These are phyloP conservation scores for Alternaria postmessia DNA, from an alignment of 2,329 filamentous ascomycete species.

Conservation along the genomic window DNA sequence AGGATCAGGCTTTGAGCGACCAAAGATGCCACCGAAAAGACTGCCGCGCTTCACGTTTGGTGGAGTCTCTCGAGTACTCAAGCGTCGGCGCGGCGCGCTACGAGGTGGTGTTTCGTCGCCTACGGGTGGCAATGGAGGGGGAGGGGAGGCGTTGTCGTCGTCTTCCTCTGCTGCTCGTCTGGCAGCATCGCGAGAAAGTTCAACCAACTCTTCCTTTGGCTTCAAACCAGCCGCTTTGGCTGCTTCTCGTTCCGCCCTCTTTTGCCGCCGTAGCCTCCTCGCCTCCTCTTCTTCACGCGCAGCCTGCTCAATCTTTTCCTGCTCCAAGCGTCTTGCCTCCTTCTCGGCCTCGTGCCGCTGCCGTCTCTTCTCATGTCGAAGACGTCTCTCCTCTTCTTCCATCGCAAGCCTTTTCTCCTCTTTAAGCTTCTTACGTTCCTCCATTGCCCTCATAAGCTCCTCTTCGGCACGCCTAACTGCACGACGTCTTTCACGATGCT, in stretches of 20 bases:
- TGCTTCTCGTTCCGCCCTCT: slow-evolving; percentile 38
- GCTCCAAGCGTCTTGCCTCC: slow-evolving; percentile 26
- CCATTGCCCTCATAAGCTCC: slow-evolving; percentile 28
- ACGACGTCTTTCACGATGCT: slow-evolving; percentile 40
- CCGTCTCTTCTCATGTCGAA: slow-evolving; percentile 38
- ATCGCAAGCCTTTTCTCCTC: slow-evolving; percentile 31
- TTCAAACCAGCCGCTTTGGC: slow-evolving; percentile 26
- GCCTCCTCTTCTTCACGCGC: slow-evolving; percentile 38
- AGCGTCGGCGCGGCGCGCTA: slow-evolving; percentile 31
- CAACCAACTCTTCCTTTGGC: slow-evolving; percentile 22
- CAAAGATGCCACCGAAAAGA: slow-evolving; percentile 43
- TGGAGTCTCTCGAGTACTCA: slow-evolving; percentile 39
- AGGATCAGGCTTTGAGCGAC: slow-evolving; percentile 44
- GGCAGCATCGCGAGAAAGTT: slow-evolving; percentile 37
- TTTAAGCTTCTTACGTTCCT: slow-evolving; percentile 28
- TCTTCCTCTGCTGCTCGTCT: slow-evolving; percentile 28
- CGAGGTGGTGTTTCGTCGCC: slow-evolving; percentile 32
- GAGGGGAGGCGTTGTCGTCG: slow-evolving; percentile 14
- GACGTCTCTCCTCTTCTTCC: slow-evolving; percentile 40
- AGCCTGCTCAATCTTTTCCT: slow-evolving; percentile 23
- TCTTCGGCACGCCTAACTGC: slow-evolving; percentile 36
- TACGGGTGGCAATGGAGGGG: slow-evolving; percentile 25
- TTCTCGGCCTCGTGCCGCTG: slow-evolving; percentile 39
- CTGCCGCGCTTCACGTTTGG: slow-evolving; percentile 38
- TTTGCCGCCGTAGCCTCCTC: slow-evolving; percentile 31